Base-by-base conservation (phyloP, 345 rosid species). In the Microcos paniculata region DNA sequence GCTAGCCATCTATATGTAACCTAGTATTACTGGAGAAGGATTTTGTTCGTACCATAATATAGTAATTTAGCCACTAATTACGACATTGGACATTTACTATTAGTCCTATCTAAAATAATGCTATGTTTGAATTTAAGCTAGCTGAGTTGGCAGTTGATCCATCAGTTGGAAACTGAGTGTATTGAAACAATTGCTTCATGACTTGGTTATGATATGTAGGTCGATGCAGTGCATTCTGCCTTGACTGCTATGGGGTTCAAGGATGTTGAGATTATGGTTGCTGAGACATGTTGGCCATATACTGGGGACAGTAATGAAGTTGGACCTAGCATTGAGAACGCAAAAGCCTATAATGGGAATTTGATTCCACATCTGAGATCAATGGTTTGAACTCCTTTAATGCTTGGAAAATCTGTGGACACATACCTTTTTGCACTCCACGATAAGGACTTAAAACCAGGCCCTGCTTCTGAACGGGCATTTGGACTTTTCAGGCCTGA, bases 231-330 rank as follows among this genome's bases (percentile, higher is more conserved):
- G 33, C 84, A 85, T 43, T 93, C 98, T 15, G 97, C 97, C 70
- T 83, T 96, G 78, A 89, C 86, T 61, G 86, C 91, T 5, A 80
- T 90, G 82, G 97, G 96, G 38, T 96, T 92, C 75, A 83, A 84
- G 76, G 91, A 89, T 24, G 81, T 90, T 5, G 97, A 93, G 79
- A 90, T 96, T 26, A 30, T 90, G 80, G 94, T 93, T 45, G 97
- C 98, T 3, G 99, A 96, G 83, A 96, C 99, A 0, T 98, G 98
- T 0, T 96, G 99, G 99, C 89, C 99, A 2, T 89, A 89, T 72
- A 40, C 72, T 0, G 99, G 99, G 7, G 98, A 92, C 69, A 45
- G 84, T 48, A 90, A 82, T 69, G 99, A 96, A 82, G 92, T 81
- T 28, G 99, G 98, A 10, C 75, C 97, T 0, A 78, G 92, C 58